Percentiles rank a stretch among this genome's conserved stretches.
phyloP scores from a whole-genome alignment of 352 stramenopile species.

The Phytophthora brassicae region DNA sequence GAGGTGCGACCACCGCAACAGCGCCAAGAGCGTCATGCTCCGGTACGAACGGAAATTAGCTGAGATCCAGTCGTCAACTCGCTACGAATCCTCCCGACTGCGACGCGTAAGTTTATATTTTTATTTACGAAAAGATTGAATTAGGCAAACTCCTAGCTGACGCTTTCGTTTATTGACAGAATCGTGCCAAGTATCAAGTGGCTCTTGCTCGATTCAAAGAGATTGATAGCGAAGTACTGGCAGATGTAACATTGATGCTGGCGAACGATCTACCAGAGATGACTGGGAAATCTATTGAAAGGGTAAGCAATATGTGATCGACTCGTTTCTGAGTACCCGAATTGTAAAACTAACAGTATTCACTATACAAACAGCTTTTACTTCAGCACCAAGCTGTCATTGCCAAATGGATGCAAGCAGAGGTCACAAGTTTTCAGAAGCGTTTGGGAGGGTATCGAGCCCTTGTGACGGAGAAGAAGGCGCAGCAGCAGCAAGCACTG shows the following conservation, averaged over 20 bases:
- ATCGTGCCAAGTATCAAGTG: constrained; percentile 60
- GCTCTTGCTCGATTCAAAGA: constrained; percentile 61
- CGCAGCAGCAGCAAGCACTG: constrained; percentile 7
- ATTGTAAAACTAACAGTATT: not conserved
- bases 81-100: constrained; percentile 48
- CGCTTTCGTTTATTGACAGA: constrained; percentile 37
- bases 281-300: constrained; percentile 39
- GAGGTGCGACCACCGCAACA: constrained; percentile 68
- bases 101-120: constrained; percentile 43
- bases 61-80: constrained; percentile 46
- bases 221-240: constrained; percentile 55
- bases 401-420: constrained; percentile 30
- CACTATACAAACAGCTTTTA: constrained; percentile 33
- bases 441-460: constrained; percentile 23
- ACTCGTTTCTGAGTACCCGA: not conserved
- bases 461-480: constrained; percentile 12
- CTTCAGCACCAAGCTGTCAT: constrained; percentile 34
- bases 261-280: constrained; percentile 39
- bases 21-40: constrained; percentile 50
- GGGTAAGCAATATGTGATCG: constrained; percentile 23
- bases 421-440: constrained; percentile 23
- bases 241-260: constrained; percentile 46
- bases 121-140: not conserved
- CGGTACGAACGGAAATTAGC: constrained; percentile 66
- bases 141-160: constrained; percentile 5